A percentile compares a stretch with the other conserved stretches of the same genome.
Evolutionary conservation across 148 eudicot species (phyloP).

Genomic region (Salicornia ramosissima): DNA sequence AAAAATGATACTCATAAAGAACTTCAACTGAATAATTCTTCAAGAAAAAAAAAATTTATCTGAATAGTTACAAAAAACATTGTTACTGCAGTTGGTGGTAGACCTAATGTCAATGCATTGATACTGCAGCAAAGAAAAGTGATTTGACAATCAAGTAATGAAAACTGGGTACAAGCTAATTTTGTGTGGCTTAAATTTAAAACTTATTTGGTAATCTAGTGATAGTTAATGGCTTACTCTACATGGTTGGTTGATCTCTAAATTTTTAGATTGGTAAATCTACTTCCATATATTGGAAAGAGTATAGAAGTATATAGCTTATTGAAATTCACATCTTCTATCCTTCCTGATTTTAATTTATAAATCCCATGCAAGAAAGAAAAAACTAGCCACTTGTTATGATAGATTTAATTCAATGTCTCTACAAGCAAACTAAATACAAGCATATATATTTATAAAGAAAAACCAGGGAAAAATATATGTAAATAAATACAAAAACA

Average conservation of each 20-base stretch:
- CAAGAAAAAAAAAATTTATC: no score
- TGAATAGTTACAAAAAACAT: slow-evolving; percentile 1
- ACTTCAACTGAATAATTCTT: no score
- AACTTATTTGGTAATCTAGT: background rate
- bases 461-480: no score
- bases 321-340: background rate
- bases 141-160: slow-evolving; percentile 8
- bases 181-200: background rate
- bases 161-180: background rate
- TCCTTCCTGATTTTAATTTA: background rate
- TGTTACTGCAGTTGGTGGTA: slow-evolving; percentile 95
- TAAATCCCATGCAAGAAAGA: background rate
- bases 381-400: background rate
- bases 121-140: slow-evolving; percentile 39
- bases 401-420: background rate
- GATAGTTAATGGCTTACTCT: background rate
- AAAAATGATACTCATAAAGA: slow-evolving; percentile 5
- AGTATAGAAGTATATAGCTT: background rate
- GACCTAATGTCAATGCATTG: slow-evolving; percentile 72
- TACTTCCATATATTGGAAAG: background rate
- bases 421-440: background rate
- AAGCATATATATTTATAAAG: background rate
- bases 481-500: no score
- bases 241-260: background rate
- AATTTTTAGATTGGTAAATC: background rate